These are phyloP conservation scores for Cutaneotrichosporon mucoides DNA, from an alignment of 1,284 basidiomycete genomes.

Conservation along the genomic window DNA sequence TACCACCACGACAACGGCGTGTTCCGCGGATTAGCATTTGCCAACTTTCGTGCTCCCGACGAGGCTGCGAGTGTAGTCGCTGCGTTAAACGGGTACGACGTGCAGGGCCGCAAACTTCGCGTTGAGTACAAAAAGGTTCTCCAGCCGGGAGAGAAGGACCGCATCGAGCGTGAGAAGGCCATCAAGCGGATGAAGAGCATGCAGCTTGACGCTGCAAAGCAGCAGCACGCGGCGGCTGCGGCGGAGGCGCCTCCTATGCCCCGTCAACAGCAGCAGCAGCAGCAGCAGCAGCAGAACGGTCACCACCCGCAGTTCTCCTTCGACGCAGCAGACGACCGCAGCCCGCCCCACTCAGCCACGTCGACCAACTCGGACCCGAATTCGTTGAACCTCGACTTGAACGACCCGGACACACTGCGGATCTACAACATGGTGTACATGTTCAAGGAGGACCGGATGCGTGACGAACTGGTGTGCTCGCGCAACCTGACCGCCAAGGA, in stretches of 20 bases:
- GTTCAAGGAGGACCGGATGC: slow-evolving; percentile 97
- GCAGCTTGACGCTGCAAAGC: slow-evolving; percentile 68
- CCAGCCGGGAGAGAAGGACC: slow-evolving; percentile 97
- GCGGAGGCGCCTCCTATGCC: slow-evolving; percentile 8
- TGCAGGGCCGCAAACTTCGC: slow-evolving; percentile 95
- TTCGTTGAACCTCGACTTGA: slow-evolving; percentile 79
- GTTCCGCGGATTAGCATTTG: slow-evolving; percentile 96
- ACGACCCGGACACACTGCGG: slow-evolving; percentile 90
- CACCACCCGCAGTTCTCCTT: slow-evolving; percentile 52
- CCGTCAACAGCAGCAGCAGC: slow-evolving; percentile 33
- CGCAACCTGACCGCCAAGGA: slow-evolving; percentile 78
- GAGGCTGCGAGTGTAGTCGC: slow-evolving; percentile 96
- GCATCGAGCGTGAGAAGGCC: slow-evolving; percentile 98
- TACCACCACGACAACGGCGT: slow-evolving; percentile 94
- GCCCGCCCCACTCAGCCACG: slow-evolving; percentile 59
- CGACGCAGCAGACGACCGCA: slow-evolving; percentile 32
- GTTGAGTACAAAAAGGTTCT: slow-evolving; percentile 99
- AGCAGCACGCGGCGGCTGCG: not conserved
- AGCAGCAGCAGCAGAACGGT: slow-evolving; percentile 50
- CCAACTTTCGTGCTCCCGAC: slow-evolving; percentile 86
- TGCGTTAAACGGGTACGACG: slow-evolving; percentile 75
- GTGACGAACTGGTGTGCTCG: slow-evolving; percentile 95
- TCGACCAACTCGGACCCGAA: slow-evolving; percentile 42
- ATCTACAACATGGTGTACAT: slow-evolving; percentile 95
- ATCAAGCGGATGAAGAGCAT: slow-evolving; percentile 96